Evolutionary conservation across 345 rosid species (phyloP).

Genomic region (Nasturtium officinale): DNA sequence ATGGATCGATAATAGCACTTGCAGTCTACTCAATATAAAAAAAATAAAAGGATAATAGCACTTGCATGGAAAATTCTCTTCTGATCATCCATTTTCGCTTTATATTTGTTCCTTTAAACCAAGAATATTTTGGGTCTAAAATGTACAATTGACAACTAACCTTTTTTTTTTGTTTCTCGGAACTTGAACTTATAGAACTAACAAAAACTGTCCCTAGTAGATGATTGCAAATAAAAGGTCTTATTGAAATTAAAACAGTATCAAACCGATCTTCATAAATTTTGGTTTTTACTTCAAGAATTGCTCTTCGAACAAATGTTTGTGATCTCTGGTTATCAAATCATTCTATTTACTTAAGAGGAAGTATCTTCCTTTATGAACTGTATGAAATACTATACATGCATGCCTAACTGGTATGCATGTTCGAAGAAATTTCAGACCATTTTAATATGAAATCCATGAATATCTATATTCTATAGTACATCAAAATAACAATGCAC

Average conservation of each 20-base stretch:
- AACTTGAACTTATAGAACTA: background rate
- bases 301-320: background rate
- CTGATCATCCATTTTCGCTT: conserved; percentile 29
- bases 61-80: conserved; percentile 35
- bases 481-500: background rate
- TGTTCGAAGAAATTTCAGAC: conserved; percentile 14
- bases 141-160: background rate
- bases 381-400: background rate
- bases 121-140: background rate
- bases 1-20: conserved; percentile 32
- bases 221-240: background rate
- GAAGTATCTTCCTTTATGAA: background rate
- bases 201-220: background rate
- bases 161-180: background rate
- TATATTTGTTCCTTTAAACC: conserved; percentile 27
- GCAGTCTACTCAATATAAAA: conserved; percentile 1
- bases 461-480: background rate
- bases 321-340: background rate
- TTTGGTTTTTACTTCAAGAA: background rate
- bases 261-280: background rate
- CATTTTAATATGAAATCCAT: background rate
- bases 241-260: background rate
- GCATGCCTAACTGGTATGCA: background rate
- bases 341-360: background rate
- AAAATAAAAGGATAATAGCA: conserved; percentile 5